Evolutionary conservation across 192 early-diverging fungal species (phyloP), one percentile per base, ranked within the genome.

Genomic region (Mortierella antarctica): DNA sequence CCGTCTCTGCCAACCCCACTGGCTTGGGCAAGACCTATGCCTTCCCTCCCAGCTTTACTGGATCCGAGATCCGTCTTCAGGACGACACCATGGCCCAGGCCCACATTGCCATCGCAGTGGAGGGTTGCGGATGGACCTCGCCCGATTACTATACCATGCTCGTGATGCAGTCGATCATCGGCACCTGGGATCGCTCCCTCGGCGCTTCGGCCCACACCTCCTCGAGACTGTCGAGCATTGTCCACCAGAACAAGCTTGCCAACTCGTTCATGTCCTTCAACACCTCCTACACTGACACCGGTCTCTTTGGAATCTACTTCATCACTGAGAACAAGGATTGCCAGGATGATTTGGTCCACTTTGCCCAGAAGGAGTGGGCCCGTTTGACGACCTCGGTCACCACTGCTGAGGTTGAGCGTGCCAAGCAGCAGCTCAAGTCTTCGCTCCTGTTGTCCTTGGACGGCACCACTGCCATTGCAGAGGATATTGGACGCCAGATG

Each of bases 191-290:
- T 86, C 92, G 96, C 68, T 93, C 95, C 31, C 86, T 98, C 57
- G 97, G 97, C 47, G 93, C 93, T 56, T 92, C 95, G 67, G 88
- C 90, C 65, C 93, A 98, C 86, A 86, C 93, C 65, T 93, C 91
- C 52, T 96, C 96, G 54, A 88, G 93, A 56, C 87, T 99, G 68
- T 95, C 97, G 53, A 87, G 91, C 81, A 87, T 93, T 57, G 86
- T 98, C 65, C 85, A 90, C 84, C 88, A 96, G 86, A 83, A 93
- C 86, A 87, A 91, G 56, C 88, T 99, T 65, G 97, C 96, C 79
- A 99, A 97, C 88, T 97, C 95, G 60, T 99, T 97, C 92, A 96
- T 97, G 95, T 93, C 96, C 59, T 99, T 99, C 90, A 98, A 99
- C 89, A 98, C 97, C 31, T 96, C 96, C n/a, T 99, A 99, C 91